These are phyloP conservation scores for Fusarium citri DNA, from an alignment of 2,329 filamentous ascomycete genomes.

Conservation along the genomic window DNA sequence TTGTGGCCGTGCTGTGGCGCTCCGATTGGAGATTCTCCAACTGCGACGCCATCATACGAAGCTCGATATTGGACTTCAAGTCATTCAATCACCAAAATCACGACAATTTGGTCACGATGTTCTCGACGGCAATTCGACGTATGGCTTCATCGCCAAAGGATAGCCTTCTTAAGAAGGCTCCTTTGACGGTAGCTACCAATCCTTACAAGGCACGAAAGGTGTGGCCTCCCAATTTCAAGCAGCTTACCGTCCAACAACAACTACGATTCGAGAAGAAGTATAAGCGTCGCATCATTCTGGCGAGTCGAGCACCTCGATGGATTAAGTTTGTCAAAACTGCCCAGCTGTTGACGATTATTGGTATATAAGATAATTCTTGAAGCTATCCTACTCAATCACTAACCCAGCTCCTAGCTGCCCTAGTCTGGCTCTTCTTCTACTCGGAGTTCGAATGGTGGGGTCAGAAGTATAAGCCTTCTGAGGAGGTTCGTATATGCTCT, in stretches of 20 bases:
- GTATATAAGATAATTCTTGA: conserved; percentile 51
- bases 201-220: conserved; percentile 75
- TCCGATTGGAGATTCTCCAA: conserved; percentile 25
- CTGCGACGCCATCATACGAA: conserved; percentile 12
- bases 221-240: conserved; percentile 82
- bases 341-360: conserved; percentile 69
- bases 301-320: conserved; percentile 72
- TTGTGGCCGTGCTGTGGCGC: conserved; percentile 47
- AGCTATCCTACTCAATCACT: conserved; percentile 6
- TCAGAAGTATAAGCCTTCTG: conserved; percentile 56
- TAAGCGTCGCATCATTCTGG: conserved; percentile 74
- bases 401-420: conserved; percentile 47
- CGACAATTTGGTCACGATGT: conserved; percentile 45
- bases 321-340: conserved; percentile 72
- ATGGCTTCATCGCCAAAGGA: conserved; percentile 50
- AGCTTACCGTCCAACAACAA: conserved; percentile 77
- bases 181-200: conserved; percentile 60
- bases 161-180: conserved; percentile 42
- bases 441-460: conserved; percentile 60
- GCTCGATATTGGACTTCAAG: conserved; percentile 9
- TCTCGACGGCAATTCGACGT: conserved; percentile 51
- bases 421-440: conserved; percentile 56
- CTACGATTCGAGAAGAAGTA: conserved; percentile 83
- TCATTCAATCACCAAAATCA: conserved; percentile 22
- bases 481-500: conserved; percentile 50